Evolutionary conservation across 768 basidiomycete species (phyloP), one percentile per base, ranked within the genome.

Genomic region (Boletus pseudopeckii): DNA sequence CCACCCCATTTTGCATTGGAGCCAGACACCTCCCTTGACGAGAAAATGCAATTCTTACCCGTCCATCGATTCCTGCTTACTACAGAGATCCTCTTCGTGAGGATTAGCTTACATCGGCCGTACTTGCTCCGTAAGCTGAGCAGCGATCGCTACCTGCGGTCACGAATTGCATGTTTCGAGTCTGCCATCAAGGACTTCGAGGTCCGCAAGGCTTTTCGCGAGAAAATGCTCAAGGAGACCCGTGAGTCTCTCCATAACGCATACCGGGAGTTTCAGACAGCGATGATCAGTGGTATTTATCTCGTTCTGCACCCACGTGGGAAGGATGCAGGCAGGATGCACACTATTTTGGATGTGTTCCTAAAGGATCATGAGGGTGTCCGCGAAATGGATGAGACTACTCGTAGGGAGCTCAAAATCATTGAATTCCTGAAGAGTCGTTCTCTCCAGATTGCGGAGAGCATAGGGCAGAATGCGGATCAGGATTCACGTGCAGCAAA

Each of bases 261-360:
- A 7, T 92, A 92, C 64, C 77, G 90, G 52, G 90, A 92, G 63
- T 93, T 93, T 70, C 90, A 92, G 67, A 86, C 88, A 9, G 87
- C 89, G 10, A 90, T 94, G 90, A 87, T 93, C 50, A 86, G 87
- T 57, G 88, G 92, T 11, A 91, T 94, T 48, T 91, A 91, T 65
- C 80, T 92, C 47, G 83, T 90, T 47, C 74, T 93, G 28, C 83
- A 93, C 56, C 91, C 89, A 2, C 82, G 75, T 36, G 90, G 90
- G 4, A 74, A 78, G 57, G 78, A 89, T 61, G 82, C 85, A 5
- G 77, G 73, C 5, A 77, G 75, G 40, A 92, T 94, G 90, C 87
- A 88, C 62, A 74, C 79, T 38, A 89, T 94, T 45, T 70, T 94
- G 59, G 90, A 92, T 54, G 80, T 76, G 4, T 94, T 92, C 69